phyloP scores from a whole-genome alignment of 805 yeast species.

The Ogataea trehaloabstinens region DNA sequence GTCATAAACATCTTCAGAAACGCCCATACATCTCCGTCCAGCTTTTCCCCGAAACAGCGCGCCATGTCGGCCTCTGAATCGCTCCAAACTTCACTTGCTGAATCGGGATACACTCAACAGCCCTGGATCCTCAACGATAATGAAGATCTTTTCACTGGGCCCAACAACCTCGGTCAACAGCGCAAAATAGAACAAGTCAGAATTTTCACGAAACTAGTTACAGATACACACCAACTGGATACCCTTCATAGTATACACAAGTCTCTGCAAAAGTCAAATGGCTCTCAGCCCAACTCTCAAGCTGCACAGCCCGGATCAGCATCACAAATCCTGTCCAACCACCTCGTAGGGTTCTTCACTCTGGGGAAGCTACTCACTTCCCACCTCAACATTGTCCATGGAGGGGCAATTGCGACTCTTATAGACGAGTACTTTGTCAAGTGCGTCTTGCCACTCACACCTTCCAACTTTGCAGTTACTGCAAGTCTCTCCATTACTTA shows the following conservation, averaged over 20 bases:
- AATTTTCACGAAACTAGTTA: constrained; percentile 18
- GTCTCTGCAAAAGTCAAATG: neutral
- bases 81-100: neutral
- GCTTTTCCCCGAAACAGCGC: neutral
- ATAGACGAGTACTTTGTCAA: constrained; percentile 52
- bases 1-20: too few species aligned
- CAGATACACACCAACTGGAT: constrained; percentile 6
- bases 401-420: constrained; percentile 52
- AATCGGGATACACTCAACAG: constrained; percentile 12
- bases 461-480: constrained; percentile 47
- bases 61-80: neutral
- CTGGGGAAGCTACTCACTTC: constrained; percentile 45
- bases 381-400: constrained; percentile 50
- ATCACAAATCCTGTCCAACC: constrained; percentile 29
- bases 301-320: neutral
- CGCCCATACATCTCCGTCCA: too few species aligned
- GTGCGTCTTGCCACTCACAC: constrained; percentile 48
- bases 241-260: constrained; percentile 1
- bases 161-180: constrained; percentile 19
- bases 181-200: constrained; percentile 21
- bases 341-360: constrained; percentile 43
- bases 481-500: constrained; percentile 45
- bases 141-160: constrained; percentile 28
- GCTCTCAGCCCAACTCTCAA: neutral
- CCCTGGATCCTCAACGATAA: constrained; percentile 24